Evolutionary conservation across 1,139 yeast genomes (phyloP).

Genomic region (Citeromyces hawaiiensis): DNA sequence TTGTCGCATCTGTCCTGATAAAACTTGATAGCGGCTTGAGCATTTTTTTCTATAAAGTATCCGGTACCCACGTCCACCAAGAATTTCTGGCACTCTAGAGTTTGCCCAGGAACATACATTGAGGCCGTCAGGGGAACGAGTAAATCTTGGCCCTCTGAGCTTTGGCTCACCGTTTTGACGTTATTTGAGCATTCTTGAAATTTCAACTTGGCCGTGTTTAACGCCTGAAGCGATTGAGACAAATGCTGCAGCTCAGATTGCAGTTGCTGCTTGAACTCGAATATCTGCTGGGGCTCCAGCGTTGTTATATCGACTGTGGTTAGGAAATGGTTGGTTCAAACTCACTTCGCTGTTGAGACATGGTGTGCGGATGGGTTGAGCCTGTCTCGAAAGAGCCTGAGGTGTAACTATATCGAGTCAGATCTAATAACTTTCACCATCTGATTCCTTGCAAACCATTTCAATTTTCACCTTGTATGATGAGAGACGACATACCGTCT

Average conservation of each 20-base stretch:
- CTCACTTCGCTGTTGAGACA: conserved; percentile 5
- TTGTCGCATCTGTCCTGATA: conserved; percentile 66
- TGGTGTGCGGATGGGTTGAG: neutral
- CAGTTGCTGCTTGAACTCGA: conserved; percentile 72
- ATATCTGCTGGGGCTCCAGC: conserved; percentile 72
- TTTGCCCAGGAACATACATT: conserved; percentile 76
- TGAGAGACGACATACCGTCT: too few species aligned
- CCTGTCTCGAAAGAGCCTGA: too few species aligned
- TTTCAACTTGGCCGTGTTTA: conserved; percentile 71
- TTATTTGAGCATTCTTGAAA: conserved; percentile 72
- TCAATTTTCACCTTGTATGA: too few species aligned
- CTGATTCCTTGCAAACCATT: too few species aligned
- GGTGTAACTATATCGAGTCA: too few species aligned
- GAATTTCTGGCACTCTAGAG: conserved; percentile 48
- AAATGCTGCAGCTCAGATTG: conserved; percentile 82
- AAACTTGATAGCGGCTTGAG: conserved; percentile 55
- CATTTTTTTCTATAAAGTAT: conserved; percentile 73
- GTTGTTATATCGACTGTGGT: conserved; percentile 43
- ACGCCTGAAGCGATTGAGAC: conserved; percentile 71
- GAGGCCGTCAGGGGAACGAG: conserved; percentile 86
- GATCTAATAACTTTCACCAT: too few species aligned
- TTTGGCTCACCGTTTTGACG: conserved; percentile 40
- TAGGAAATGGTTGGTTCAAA: neutral
- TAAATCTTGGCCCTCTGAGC: conserved; percentile 33
- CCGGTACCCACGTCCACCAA: conserved; percentile 96